phyloP scores from a whole-genome alignment of 2,329 filamentous ascomycete species.

The Verticillium longisporum region DNA sequence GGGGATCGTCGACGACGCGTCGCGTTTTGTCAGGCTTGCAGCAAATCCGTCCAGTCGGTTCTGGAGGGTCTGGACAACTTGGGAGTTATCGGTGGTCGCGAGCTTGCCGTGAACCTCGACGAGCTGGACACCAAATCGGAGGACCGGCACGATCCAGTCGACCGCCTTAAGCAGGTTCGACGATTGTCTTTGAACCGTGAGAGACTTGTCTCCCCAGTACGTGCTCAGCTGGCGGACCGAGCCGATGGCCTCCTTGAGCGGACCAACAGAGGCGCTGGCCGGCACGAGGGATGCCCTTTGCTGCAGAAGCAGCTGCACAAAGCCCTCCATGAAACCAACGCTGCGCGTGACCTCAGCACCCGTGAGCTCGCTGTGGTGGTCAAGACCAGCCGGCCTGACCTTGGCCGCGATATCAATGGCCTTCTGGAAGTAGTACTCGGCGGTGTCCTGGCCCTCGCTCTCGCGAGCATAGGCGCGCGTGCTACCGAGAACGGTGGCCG shows the following conservation, averaged over 20 bases:
- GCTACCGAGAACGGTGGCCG: constrained; percentile 60
- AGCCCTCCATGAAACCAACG: constrained; percentile 78
- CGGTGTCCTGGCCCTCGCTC: constrained; percentile 26
- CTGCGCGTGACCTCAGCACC: constrained; percentile 72
- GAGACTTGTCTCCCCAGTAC: neutral
- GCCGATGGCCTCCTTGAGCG: constrained; percentile 8
- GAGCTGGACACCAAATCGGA: constrained; percentile 55
- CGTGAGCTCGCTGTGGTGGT: constrained; percentile 81
- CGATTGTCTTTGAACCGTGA: neutral
- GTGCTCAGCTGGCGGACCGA: constrained; percentile 13
- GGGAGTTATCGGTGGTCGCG: constrained; percentile 41
- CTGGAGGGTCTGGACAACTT: constrained; percentile 37
- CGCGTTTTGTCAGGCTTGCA: constrained; percentile 31
- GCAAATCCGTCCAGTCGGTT: constrained; percentile 43
- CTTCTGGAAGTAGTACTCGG: constrained; percentile 73
- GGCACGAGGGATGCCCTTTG: constrained; percentile 49
- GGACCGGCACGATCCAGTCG: constrained; percentile 63
- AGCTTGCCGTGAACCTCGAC: constrained; percentile 62
- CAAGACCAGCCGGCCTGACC: constrained; percentile 58
- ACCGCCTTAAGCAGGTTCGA: constrained; percentile 21
- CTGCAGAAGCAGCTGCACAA: constrained; percentile 58
- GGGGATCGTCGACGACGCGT: constrained; percentile 42
- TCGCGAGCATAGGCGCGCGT: constrained; percentile 16
- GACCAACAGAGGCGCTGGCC: constrained; percentile 26
- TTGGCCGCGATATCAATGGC: constrained; percentile 66